Conservation (phyloP, 768 basidiomycete genomes). For the Pleurotus citrinopileatus region DNA sequence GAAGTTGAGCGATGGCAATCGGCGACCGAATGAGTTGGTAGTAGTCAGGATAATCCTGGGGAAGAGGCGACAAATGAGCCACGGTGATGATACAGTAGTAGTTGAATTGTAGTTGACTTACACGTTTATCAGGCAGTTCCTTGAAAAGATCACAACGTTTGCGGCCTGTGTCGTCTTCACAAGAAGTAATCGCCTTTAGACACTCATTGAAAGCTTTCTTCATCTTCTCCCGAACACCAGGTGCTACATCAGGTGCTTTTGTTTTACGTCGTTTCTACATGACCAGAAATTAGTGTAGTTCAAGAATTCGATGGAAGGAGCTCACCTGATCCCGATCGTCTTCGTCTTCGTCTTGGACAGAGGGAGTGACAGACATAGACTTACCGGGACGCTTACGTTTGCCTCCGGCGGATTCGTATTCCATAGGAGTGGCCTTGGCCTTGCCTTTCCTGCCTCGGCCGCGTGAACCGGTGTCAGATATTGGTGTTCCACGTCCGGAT, state of each 20-base stretch:
- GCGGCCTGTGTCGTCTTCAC: slow-evolving; percentile 71
- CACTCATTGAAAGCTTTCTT: slow-evolving; percentile 81
- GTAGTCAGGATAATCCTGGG: slow-evolving; percentile 87
- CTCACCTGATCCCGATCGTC: slow-evolving; percentile 68
- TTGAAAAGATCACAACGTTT: slow-evolving; percentile 86
- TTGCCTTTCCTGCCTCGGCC: slow-evolving; percentile 64
- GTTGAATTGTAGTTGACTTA: slow-evolving; percentile 26
- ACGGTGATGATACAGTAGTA: neutral
- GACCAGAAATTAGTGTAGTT: slow-evolving; percentile 7
- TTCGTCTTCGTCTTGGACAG: slow-evolving; percentile 75
- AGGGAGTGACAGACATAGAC: slow-evolving; percentile 75
- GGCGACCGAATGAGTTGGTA: slow-evolving; percentile 86
- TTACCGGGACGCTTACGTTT: slow-evolving; percentile 73
- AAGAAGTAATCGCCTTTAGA: slow-evolving; percentile 67
- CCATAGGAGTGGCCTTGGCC: slow-evolving; percentile 36
- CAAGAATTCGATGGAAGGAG: neutral
- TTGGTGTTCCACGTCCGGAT: slow-evolving; percentile 63
- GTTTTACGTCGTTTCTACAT: slow-evolving; percentile 84
- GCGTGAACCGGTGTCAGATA: slow-evolving; percentile 56
- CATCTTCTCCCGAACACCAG: slow-evolving; percentile 68
- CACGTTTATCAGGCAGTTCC: slow-evolving; percentile 79
- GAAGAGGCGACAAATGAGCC: slow-evolving; percentile 15
- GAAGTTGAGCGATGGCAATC: slow-evolving; percentile 84
- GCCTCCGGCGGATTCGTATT: slow-evolving; percentile 36
- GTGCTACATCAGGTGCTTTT: slow-evolving; percentile 53